Percentiles rank a stretch among this genome's conserved stretches.
Evolutionary conservation across 345 rosid species (phyloP).

Genomic region (Ricinus communis): DNA sequence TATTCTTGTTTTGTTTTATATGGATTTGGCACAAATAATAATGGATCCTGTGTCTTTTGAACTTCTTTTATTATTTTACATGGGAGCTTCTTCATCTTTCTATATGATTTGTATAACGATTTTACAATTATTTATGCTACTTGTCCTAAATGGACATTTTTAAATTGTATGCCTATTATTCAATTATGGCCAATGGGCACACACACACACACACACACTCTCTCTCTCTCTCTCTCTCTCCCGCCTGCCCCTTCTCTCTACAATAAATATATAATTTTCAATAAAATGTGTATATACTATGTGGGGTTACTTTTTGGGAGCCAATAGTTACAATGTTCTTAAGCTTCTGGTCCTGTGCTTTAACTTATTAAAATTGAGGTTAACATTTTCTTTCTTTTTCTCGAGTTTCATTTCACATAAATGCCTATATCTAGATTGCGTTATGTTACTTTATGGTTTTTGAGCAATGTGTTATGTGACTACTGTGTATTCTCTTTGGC

Average conservation of each 20-base stretch:
- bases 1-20: constrained; percentile 16
- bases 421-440: not conserved
- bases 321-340: not conserved
- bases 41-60: not conserved
- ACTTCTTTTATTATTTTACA: not conserved
- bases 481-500: not conserved
- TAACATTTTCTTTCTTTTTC: not conserved
- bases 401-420: not conserved
- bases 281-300: not conserved
- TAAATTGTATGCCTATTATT: not conserved
- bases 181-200: too few relatives aligned
- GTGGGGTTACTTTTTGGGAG: too few relatives aligned
- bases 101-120: not conserved
- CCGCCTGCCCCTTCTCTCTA: too few relatives aligned
- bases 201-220: too few relatives aligned
- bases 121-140: not conserved
- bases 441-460: not conserved
- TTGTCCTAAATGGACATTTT: not conserved
- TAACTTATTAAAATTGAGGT: too few relatives aligned
- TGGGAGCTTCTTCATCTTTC: not conserved
- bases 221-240: too few relatives aligned
- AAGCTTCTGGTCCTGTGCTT: not conserved
- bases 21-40: not conserved
- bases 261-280: too few relatives aligned
- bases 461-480: too few relatives aligned